Evolutionary conservation across 2,329 filamentous ascomycete species (phyloP).

Genomic region (Periconia macrospinosa): DNA sequence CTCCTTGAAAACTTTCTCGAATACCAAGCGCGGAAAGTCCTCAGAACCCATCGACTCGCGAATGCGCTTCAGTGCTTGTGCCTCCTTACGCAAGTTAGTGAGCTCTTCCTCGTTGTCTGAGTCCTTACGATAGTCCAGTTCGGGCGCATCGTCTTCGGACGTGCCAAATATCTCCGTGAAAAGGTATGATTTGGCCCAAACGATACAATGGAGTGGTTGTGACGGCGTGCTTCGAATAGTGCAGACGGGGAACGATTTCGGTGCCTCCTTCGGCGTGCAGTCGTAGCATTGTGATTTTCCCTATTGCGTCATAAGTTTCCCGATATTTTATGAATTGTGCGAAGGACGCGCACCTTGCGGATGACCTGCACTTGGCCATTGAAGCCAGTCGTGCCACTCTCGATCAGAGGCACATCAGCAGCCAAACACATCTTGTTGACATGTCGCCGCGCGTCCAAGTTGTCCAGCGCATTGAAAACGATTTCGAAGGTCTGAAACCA

Average conservation of each 20-base stretch:
- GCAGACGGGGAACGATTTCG: constrained; percentile 93
- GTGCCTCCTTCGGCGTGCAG: constrained; percentile 84
- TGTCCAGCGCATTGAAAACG: constrained; percentile 97
- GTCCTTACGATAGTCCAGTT: constrained; percentile 78
- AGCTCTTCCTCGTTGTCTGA: constrained; percentile 87
- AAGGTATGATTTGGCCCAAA: constrained; percentile 97
- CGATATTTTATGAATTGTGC: background rate
- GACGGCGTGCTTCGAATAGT: constrained; percentile 96
- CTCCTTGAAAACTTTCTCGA: constrained; percentile 87
- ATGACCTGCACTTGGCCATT: constrained; percentile 98
- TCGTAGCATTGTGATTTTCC: constrained; percentile 94
- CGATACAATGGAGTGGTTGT: constrained; percentile 97
- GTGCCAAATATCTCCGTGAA: constrained; percentile 92
- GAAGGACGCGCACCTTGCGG: constrained; percentile 61
- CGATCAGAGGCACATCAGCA: constrained; percentile 85
- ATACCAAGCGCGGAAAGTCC: constrained; percentile 77
- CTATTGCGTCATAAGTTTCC: constrained; percentile 34
- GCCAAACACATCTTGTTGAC: constrained; percentile 98
- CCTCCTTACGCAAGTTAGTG: constrained; percentile 80
- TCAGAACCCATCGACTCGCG: constrained; percentile 76
- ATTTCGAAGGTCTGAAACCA: constrained; percentile 85
- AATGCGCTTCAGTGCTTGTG: constrained; percentile 80
- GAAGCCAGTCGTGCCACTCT: constrained; percentile 97
- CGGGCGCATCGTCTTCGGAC: constrained; percentile 80
- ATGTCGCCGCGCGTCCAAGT: constrained; percentile 88